phyloP scores from a whole-genome alignment of 1,139 yeast species.

The Hyphopichia pseudoburtonii region DNA sequence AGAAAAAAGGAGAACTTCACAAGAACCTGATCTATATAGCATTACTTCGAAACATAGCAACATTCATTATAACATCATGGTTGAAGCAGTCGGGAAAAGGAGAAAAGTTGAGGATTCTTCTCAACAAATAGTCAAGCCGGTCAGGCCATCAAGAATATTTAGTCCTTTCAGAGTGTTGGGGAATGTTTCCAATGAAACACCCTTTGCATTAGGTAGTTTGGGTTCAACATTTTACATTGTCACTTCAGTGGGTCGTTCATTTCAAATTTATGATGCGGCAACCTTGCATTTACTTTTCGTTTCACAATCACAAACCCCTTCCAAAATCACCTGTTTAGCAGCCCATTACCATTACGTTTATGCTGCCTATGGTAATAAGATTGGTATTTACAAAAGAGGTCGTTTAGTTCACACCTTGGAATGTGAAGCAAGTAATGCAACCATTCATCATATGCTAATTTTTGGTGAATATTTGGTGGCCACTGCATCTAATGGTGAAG shows the following conservation, averaged over 20 bases:
- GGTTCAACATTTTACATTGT: conserved; percentile 88
- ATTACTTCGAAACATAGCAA: conserved; percentile 9
- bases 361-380: conserved; percentile 69
- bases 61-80: no score
- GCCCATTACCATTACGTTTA: conserved; percentile 85
- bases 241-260: conserved; percentile 85
- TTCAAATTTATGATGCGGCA: conserved; percentile 92
- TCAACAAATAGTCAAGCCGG: conserved; percentile 3
- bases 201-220: conserved; percentile 84
- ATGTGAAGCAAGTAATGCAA: conserved; percentile 28
- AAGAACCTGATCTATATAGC: no score
- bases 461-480: conserved; percentile 84
- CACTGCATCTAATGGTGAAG: conserved; percentile 47
- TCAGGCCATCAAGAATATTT: conserved; percentile 34
- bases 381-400: conserved; percentile 87
- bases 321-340: conserved; percentile 66
- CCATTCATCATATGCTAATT: conserved; percentile 51
- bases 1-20: background rate
- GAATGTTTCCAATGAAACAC: conserved; percentile 72
- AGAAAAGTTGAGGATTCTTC: conserved; percentile 23
- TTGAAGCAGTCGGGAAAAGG: conserved; percentile 31
- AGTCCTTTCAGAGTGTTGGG: conserved; percentile 56
- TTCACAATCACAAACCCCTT: conserved; percentile 72
- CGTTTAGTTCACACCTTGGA: conserved; percentile 57
- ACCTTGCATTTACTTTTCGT: conserved; percentile 85